Percentiles rank a stretch among this genome's conserved stretches.
These are phyloP conservation scores for Geranomyces variabilis DNA, from an alignment of 192 early-diverging fungal genomes.

Conservation along the genomic window DNA sequence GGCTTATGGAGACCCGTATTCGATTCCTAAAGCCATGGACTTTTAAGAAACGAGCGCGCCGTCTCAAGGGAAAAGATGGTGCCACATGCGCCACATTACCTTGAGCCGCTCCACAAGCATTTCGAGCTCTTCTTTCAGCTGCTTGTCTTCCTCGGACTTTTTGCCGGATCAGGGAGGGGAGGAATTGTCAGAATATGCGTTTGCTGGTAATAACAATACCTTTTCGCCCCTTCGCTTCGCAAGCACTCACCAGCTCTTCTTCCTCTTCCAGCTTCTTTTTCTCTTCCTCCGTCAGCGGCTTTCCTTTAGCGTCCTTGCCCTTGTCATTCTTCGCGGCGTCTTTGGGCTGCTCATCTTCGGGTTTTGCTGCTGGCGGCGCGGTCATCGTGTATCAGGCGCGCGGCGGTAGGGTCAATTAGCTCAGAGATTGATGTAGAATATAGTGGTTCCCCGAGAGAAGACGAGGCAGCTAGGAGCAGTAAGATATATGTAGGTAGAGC, in stretches of 20 bases:
- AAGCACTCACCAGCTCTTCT: slow-evolving; percentile 31
- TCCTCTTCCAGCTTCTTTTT: slow-evolving; percentile 34
- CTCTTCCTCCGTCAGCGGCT: slow-evolving; percentile 20
- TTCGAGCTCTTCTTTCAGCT: slow-evolving; percentile 90
- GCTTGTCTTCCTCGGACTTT: slow-evolving; percentile 96
- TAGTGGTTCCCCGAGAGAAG: too few relatives aligned
- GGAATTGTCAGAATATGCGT: too few relatives aligned
- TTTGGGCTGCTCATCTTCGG: neutral
- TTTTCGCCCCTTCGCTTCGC: too few relatives aligned
- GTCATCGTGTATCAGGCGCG: neutral
- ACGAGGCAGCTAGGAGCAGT: too few relatives aligned
- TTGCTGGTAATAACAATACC: too few relatives aligned
- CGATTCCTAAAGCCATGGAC: slow-evolving; percentile 54
- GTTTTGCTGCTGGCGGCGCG: neutral
- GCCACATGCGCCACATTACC: slow-evolving; percentile 46
- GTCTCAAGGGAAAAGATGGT: neutral
- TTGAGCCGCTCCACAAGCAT: slow-evolving; percentile 92
- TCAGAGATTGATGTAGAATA: too few relatives aligned
- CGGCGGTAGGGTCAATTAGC: too few relatives aligned
- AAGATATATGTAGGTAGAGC: too few relatives aligned
- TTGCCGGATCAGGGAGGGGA: too few relatives aligned
- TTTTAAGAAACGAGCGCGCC: too few relatives aligned
- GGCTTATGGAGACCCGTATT: slow-evolving; percentile 78
- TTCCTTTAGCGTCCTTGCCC: slow-evolving; percentile 27
- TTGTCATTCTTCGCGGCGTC: slow-evolving; percentile 16